phyloP scores from a whole-genome alignment of 192 early-diverging fungal species.

The Spinellus fusiger region DNA sequence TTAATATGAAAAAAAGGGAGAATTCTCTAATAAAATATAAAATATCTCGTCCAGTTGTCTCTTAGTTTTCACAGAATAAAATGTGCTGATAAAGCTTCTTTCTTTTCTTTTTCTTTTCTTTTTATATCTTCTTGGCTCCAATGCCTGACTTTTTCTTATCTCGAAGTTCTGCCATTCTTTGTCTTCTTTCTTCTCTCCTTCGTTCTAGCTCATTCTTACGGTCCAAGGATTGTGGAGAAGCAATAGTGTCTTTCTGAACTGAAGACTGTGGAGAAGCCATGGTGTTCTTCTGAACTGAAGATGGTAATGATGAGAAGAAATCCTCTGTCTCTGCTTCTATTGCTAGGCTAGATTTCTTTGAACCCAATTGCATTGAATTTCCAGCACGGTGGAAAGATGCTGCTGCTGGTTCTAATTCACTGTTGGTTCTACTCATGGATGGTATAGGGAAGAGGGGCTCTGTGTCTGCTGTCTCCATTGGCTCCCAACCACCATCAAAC shows the following conservation, averaged over 20 bases:
- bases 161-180: conserved; percentile 31
- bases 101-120: background rate
- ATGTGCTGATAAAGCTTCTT: background rate
- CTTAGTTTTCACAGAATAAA: background rate
- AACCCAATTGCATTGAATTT: background rate
- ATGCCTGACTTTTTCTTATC: conserved; percentile 31
- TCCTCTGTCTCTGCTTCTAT: background rate
- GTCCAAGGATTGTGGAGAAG: too few relatives aligned
- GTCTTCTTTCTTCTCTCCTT: conserved; percentile 47
- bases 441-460: background rate
- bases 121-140: conserved; percentile 45
- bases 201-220: conserved; percentile 43
- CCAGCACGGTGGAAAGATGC: background rate
- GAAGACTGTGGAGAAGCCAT: background rate
- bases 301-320: background rate
- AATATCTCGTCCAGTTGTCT: too few relatives aligned
- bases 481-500: background rate
- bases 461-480: conserved; percentile 1
- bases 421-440: conserved; percentile 1
- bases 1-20: too few relatives aligned
- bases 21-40: background rate
- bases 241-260: conserved; percentile 38
- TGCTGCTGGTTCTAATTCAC: too few relatives aligned
- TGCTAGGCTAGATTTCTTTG: background rate
- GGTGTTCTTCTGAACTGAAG: background rate